Conservation (phyloP, 2,329 filamentous ascomycete genomes). For the Apiospora rasikravindrae region DNA sequence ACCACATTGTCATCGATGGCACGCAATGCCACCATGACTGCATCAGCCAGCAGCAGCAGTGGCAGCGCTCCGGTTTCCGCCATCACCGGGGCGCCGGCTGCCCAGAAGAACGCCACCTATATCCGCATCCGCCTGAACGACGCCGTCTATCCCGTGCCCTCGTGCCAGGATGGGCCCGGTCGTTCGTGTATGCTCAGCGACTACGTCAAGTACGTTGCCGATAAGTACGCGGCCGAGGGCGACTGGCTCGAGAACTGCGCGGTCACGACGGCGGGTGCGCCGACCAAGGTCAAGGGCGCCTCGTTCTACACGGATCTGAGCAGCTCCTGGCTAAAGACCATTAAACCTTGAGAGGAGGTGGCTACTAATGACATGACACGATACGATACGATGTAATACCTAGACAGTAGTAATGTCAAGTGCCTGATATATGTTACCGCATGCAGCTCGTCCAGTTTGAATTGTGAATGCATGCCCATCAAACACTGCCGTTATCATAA, state of each 20-base stretch:
- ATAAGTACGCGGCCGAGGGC: constrained; percentile 54
- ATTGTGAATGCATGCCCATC: background rate
- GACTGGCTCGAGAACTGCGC: constrained; percentile 56
- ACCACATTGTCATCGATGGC: constrained; percentile 23
- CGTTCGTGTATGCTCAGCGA: constrained; percentile 54
- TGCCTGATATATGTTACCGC: background rate
- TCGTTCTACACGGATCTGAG: constrained; percentile 55
- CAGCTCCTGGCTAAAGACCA: constrained; percentile 41
- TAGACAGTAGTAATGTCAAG: background rate
- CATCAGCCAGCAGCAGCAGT: constrained; percentile 23
- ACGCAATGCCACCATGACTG: constrained; percentile 19
- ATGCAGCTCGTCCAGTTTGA: background rate
- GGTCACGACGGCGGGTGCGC: constrained; percentile 46
- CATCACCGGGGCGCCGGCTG: constrained; percentile 21
- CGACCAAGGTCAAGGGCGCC: constrained; percentile 49
- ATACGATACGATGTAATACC: background rate
- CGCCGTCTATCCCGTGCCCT: constrained; percentile 63
- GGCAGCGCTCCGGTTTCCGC: constrained; percentile 18
- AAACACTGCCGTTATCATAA: background rate
- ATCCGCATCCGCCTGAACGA: constrained; percentile 67
- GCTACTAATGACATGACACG: background rate
- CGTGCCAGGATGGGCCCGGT: constrained; percentile 61
- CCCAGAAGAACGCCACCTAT: constrained; percentile 44
- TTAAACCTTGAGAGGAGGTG: constrained; percentile 26
- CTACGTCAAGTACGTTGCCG: constrained; percentile 49